Percentiles rank a stretch among this genome's conserved stretches.
phyloP scores from a whole-genome alignment of 1,139 yeast genomes.

The Lodderomyces margitis region DNA sequence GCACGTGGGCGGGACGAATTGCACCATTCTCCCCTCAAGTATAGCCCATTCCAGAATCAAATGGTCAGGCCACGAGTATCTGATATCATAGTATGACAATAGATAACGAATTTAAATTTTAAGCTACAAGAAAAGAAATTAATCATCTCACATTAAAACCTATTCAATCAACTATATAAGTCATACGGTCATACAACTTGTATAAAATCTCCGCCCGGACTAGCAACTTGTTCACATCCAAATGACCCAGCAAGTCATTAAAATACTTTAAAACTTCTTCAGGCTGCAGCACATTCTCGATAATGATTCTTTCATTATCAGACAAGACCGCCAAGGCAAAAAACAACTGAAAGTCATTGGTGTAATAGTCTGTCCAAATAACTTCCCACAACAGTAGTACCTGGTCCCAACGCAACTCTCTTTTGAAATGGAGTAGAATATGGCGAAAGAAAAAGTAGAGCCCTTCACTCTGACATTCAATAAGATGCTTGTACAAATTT shows the following conservation, averaged over 20 bases:
- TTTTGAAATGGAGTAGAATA: conserved; percentile 92
- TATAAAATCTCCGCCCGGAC: conserved; percentile 81
- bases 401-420: conserved; percentile 84
- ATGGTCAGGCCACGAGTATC: too few species aligned
- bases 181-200: conserved; percentile 73
- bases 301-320: conserved; percentile 77
- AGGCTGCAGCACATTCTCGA: conserved; percentile 69
- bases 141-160: background rate
- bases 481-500: conserved; percentile 74
- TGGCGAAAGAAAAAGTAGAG: conserved; percentile 91
- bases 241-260: conserved; percentile 79
- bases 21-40: too few species aligned
- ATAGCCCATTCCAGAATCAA: too few species aligned
- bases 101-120: too few species aligned
- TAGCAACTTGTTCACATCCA: conserved; percentile 71
- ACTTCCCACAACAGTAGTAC: conserved; percentile 86
- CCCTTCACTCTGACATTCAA: conserved; percentile 83
- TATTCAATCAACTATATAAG: conserved; percentile 55
- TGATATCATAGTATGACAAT: too few species aligned
- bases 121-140: too few species aligned
- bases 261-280: conserved; percentile 92
- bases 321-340: conserved; percentile 85
- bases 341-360: conserved; percentile 84
- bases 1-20: too few species aligned
- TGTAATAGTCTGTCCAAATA: conserved; percentile 81